Evolutionary conservation across 1,284 basidiomycete species (phyloP), one percentile per base, ranked within the genome.

Genomic region (Trichosporon sp.): DNA sequence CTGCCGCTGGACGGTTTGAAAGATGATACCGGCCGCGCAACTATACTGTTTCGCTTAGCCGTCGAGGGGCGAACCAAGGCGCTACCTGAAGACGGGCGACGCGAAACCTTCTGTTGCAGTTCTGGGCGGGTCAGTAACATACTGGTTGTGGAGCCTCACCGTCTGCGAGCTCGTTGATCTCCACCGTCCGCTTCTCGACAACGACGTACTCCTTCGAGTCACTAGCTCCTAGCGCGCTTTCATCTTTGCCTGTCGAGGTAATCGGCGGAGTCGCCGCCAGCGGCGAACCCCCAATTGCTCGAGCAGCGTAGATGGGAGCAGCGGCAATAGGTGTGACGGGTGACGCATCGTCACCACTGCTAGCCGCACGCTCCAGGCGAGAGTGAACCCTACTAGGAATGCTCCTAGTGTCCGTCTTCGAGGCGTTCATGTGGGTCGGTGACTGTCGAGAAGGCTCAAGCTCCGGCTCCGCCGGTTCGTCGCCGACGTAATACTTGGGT

Each of bases 151-250:
- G 63, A 7, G 11, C 77, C 83, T 78, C 70, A 85, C 85, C 87
- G 76, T 88, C 87, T 4, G 87, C 87, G 11, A 88, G 78, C 8
- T 86, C 85, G 70, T 88, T 88, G 74, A 88, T 86, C 78, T 88
- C 87, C 11, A 88, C 87, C 1, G 85, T 86, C 40, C 86, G 80
- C 79, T 88, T 88, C 79, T 88, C 87, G 12, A 88, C 85, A 43
- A 88, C 85, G 4, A 88, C 87, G 75, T 88, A 88, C 67, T 88
- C 87, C 21, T 76, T 75, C 11, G 79, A 80, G 68, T 81, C 80
- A 35, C 78, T 79, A 1, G 74, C 74, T 2, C 79, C 81, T 1
- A 82, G 70, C 5, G 79, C 78, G 35, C 73, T 79, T 21, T 76
- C 78, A 65, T 79, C 77, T 65, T 79, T 79, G 32, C 78, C 78